Percentiles rank a stretch among this genome's conserved stretches.
These are phyloP conservation scores for Evansstolkia leycettana DNA, from an alignment of 495 filamentous ascomycete genomes.

Conservation along the genomic window DNA sequence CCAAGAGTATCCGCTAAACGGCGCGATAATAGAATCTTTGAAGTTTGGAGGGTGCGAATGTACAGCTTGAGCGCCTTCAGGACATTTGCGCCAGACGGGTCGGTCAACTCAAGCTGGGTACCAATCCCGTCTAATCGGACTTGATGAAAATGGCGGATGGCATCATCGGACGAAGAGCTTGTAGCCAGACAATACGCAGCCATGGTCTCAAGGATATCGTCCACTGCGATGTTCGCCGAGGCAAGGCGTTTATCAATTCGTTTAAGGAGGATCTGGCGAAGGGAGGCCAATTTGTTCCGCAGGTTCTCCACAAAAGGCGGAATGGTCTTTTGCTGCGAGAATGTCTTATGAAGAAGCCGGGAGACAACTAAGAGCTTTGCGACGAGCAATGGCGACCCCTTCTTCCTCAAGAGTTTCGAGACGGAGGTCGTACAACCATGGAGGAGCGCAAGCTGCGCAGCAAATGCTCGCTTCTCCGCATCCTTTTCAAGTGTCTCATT, in stretches of 20 bases:
- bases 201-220: slow-evolving; percentile 55
- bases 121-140: slow-evolving; percentile 56
- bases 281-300: slow-evolving; percentile 45
- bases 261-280: slow-evolving; percentile 48
- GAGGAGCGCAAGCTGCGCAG: slow-evolving; percentile 50
- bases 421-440: slow-evolving; percentile 44
- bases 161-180: slow-evolving; percentile 69
- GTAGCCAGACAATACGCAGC: slow-evolving; percentile 75
- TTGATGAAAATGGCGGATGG: slow-evolving; percentile 68
- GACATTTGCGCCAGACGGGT: slow-evolving; percentile 32
- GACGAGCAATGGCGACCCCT: slow-evolving; percentile 49
- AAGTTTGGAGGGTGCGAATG: slow-evolving; percentile 62
- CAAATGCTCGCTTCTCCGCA: slow-evolving; percentile 40
- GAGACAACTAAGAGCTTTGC: slow-evolving; percentile 75
- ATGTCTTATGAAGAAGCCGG: slow-evolving; percentile 54
- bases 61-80: slow-evolving; percentile 57
- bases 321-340: slow-evolving; percentile 38
- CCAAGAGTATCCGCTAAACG: slow-evolving; percentile 58
- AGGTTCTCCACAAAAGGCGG: slow-evolving; percentile 48
- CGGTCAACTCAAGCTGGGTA: slow-evolving; percentile 35
- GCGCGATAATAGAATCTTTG: slow-evolving; percentile 60
- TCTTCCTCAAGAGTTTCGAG: slow-evolving; percentile 43
- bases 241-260: slow-evolving; percentile 58
- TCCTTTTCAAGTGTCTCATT: slow-evolving; percentile 29
- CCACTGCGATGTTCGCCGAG: slow-evolving; percentile 31